phyloP scores from a whole-genome alignment of 768 basidiomycete species.

The Leccinum boreale region DNA sequence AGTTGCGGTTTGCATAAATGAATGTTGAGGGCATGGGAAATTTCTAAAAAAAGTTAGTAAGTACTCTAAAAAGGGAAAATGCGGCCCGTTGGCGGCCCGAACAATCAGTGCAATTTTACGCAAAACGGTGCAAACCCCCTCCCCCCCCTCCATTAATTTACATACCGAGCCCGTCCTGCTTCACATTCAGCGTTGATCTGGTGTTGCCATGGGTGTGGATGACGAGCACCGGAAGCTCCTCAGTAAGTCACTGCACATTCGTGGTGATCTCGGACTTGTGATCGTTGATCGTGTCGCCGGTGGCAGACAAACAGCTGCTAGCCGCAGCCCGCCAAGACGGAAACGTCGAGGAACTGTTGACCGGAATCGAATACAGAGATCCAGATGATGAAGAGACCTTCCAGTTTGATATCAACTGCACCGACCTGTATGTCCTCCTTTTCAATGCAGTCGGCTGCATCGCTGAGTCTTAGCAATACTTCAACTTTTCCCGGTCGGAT shows the following conservation, averaged over 20 bases:
- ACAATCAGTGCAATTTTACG: neutral
- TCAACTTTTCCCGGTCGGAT: neutral
- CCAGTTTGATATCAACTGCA: conserved; percentile 32
- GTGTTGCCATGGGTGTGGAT: conserved; percentile 12
- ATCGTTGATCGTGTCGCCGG: neutral
- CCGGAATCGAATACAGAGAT: conserved; percentile 19
- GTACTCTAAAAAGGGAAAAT: neutral
- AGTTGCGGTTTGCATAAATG: no score
- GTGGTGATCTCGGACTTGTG: neutral
- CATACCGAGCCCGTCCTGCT: neutral
- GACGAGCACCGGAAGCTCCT: conserved; percentile 16
- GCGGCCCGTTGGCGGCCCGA: neutral
- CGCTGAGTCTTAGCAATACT: neutral
- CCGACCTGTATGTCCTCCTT: conserved; percentile 22
- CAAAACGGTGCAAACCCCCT: no score
- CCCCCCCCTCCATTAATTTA: neutral
- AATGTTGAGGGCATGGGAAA: no score
- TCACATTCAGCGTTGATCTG: neutral
- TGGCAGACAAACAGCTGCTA: conserved; percentile 25
- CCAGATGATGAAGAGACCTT: conserved; percentile 12
- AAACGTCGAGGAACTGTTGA: conserved; percentile 26
- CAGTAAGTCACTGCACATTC: conserved; percentile 10
- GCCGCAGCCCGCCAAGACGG: conserved; percentile 23
- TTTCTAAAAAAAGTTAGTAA: no score
- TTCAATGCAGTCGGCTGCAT: neutral